Evolutionary conservation across 345 rosid genomes (phyloP), one percentile per base, ranked within the genome.

Genomic region (rapeseed (Brassica napus)): DNA sequence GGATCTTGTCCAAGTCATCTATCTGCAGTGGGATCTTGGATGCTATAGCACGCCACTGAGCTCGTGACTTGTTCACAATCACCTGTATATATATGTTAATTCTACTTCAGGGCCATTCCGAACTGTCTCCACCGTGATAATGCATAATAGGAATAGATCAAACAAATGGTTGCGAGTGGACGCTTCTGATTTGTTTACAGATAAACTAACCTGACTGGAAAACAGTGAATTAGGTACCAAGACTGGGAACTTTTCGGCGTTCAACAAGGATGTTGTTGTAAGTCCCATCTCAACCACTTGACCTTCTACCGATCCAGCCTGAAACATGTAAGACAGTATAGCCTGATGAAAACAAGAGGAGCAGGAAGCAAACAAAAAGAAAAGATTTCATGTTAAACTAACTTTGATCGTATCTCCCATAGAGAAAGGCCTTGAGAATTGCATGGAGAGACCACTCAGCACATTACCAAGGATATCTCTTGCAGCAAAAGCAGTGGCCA

Each of bases 401-500:
- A 91, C 99, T 86, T 93, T 91, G 71, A 95, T 95, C 1, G 93
- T 91, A 85, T 95, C 99, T 73, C 99, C 99, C 73, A 95, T 80
- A 2, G 96, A 90, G 85, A 94, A 95, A 5, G 99, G 99, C 82
- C 79, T 87, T 4, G 93, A 89, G 72, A 93, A 91, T 77, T 91
- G 96, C 87, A 95, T 88, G 15, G 94, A 91, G 71, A 91, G 83
- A 26, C 99, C 99, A 83, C 93, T 91, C 55, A 95, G 89, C 77
- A 95, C 89, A 84, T 95, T 95, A 54, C 99, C 97, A 74, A 95
- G 97, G 74, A 93, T 59, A 35, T 95, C 98, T 83, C 82, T 89
- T 8, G 96, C 88, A 84, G 99, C 98, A 87, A 95, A 92, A 79
- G 98, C 98, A 81, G 99, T 95, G 55, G 98, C 99, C 65, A 95